Conservation (phyloP, 129 eudicot genomes). For the Cynara cardunculus region DNA sequence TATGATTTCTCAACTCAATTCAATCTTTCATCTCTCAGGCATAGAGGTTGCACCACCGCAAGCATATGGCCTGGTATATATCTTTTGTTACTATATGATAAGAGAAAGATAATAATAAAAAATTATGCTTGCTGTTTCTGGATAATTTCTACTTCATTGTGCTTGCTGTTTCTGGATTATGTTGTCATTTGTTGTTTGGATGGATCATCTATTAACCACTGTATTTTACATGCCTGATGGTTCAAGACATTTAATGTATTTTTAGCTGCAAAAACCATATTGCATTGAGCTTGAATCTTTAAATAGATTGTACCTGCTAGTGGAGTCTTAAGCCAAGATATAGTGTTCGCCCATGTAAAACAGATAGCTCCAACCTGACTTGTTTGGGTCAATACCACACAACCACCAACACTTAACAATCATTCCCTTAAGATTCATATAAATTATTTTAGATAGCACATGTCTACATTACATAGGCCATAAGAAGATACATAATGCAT, state of each 20-base stretch:
- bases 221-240: background rate
- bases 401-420: background rate
- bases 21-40: constrained; percentile 56
- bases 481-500: background rate
- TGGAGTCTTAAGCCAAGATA: background rate
- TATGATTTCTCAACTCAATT: constrained; percentile 43
- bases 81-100: background rate
- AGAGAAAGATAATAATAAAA: background rate
- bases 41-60: constrained; percentile 94
- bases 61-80: constrained; percentile 85
- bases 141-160: background rate
- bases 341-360: background rate
- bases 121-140: no score
- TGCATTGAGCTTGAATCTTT: background rate
- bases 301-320: background rate
- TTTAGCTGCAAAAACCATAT: background rate
- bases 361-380: background rate
- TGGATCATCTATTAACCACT: background rate
- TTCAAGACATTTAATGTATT: background rate
- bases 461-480: background rate
- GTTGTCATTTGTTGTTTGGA: constrained; percentile 1
- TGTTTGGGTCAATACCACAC: background rate
- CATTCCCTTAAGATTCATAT: background rate
- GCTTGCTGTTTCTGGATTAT: background rate
- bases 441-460: background rate